A percentile compares a stretch with the other conserved stretches of the same genome.
These are phyloP conservation scores for Craterostigma plantagineum DNA, from an alignment of 257 asterid genomes.

Conservation along the genomic window DNA sequence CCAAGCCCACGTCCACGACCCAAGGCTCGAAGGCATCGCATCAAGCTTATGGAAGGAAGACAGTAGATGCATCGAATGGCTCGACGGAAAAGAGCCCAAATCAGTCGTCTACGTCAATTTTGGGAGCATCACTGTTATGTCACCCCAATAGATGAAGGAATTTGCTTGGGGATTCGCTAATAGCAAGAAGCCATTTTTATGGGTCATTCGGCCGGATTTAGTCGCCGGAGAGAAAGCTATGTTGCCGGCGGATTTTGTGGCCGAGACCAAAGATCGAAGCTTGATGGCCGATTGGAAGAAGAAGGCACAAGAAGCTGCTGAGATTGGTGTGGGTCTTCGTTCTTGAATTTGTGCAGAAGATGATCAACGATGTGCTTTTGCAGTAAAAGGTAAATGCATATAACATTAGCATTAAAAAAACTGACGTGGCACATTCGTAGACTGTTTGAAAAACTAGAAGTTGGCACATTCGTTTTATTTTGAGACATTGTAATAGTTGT, in stretches of 20 bases:
- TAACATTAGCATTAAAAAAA: too few species aligned
- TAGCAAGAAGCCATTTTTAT: conserved; percentile 23
- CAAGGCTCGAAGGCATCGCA: conserved; percentile 4
- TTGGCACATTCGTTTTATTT: too few species aligned
- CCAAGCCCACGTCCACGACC: conserved; percentile 13
- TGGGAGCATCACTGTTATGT: conserved; percentile 34
- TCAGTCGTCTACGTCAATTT: conserved; percentile 43
- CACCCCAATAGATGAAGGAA: conserved; percentile 22
- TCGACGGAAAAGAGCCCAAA: conserved; percentile 13
- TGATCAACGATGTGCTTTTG: conserved; percentile 14
- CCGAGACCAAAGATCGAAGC: conserved; percentile 25
- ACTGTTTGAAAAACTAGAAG: too few species aligned
- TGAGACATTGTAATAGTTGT: too few species aligned
- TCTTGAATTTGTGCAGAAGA: conserved; percentile 13
- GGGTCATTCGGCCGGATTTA: conserved; percentile 40
- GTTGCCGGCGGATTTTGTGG: conserved; percentile 24
- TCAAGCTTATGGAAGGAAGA: conserved; percentile 43
- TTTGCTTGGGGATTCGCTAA: conserved; percentile 44
- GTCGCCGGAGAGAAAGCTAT: conserved; percentile 24
- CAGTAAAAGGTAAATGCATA: too few species aligned
- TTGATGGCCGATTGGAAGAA: conserved; percentile 26
- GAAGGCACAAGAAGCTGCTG: conserved; percentile 22
- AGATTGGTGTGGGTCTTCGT: conserved; percentile 17
- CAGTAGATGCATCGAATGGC: conserved; percentile 19
- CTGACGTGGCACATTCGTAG: too few species aligned